A percentile compares a stretch with the other conserved stretches of the same genome.
Conservation (phyloP, 257 asterid genomes). For the Schizonepeta tenuifolia region DNA sequence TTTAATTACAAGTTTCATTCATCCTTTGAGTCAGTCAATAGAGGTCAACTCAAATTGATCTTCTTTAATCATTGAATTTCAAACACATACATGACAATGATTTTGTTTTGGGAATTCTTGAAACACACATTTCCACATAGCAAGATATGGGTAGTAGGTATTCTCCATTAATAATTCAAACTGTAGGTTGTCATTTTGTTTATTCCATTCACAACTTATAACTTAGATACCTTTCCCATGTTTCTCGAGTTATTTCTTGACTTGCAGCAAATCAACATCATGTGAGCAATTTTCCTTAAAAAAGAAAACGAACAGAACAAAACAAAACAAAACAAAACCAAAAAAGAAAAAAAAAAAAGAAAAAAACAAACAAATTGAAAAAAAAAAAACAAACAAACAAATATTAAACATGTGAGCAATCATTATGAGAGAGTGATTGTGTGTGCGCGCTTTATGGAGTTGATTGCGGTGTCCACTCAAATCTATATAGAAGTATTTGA, state of each 20-base stretch:
- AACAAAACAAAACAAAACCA: too few species aligned
- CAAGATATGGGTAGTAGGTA: background rate
- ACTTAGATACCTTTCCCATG: slow-evolving; percentile 10
- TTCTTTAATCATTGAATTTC: background rate
- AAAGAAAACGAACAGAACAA: too few species aligned
- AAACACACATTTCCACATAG: background rate
- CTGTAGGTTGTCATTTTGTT: background rate
- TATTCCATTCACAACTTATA: slow-evolving; percentile 20
- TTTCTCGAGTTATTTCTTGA: background rate
- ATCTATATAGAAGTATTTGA: background rate
- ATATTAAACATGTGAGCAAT: too few species aligned
- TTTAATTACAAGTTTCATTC: background rate
- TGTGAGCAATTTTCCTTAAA: too few species aligned
- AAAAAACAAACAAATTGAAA: too few species aligned
- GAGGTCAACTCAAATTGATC: background rate
- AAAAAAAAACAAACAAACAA: too few species aligned
- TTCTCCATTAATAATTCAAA: background rate
- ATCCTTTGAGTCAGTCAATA: background rate
- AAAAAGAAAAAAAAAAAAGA: too few species aligned
- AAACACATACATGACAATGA: background rate
- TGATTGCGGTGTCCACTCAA: slow-evolving; percentile 6
- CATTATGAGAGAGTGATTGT: background rate
- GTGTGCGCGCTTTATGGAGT: background rate
- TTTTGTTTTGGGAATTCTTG: background rate
- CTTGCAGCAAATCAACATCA: background rate